phyloP scores from a whole-genome alignment of 495 filamentous ascomycete species.

The Penicillium cosmopolitanum region DNA sequence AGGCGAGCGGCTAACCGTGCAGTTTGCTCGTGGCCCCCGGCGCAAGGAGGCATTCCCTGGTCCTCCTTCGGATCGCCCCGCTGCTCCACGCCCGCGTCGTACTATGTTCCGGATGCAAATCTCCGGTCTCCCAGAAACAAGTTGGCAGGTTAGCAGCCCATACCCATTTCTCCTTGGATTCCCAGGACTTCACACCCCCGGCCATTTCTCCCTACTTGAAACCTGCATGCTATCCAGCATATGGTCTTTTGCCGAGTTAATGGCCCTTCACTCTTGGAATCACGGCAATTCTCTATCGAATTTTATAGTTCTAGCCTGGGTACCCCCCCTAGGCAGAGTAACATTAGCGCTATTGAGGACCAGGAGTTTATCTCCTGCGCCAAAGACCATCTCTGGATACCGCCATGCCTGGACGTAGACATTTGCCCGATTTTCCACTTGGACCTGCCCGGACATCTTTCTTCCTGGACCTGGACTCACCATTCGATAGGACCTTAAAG shows the following conservation, averaged over 20 bases:
- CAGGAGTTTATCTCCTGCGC: neutral
- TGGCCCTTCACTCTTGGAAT: constrained; percentile 17
- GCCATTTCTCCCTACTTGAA: constrained; percentile 18
- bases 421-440: constrained; percentile 19
- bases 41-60: constrained; percentile 76
- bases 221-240: constrained; percentile 17
- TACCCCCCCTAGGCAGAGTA: neutral
- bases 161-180: constrained; percentile 56
- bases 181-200: constrained; percentile 31
- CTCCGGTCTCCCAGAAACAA: constrained; percentile 97
- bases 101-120: constrained; percentile 97
- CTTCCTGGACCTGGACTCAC: constrained; percentile 49
- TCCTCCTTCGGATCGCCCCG: constrained; percentile 66
- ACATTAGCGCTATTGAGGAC: neutral
- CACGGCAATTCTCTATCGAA: constrained; percentile 1
- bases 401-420: constrained; percentile 28
- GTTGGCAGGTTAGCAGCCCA: constrained; percentile 98
- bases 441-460: constrained; percentile 32
- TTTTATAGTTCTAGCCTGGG: neutral
- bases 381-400: constrained; percentile 1
- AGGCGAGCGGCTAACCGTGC: constrained; percentile 93
- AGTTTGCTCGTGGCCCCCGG: constrained; percentile 94
- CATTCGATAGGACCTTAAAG: constrained; percentile 89
- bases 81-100: constrained; percentile 85
- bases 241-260: constrained; percentile 18